Percentiles rank a stretch among this genome's conserved stretches.
Conservation (phyloP, 768 basidiomycete species). For the Psilocybe cyanescens region DNA sequence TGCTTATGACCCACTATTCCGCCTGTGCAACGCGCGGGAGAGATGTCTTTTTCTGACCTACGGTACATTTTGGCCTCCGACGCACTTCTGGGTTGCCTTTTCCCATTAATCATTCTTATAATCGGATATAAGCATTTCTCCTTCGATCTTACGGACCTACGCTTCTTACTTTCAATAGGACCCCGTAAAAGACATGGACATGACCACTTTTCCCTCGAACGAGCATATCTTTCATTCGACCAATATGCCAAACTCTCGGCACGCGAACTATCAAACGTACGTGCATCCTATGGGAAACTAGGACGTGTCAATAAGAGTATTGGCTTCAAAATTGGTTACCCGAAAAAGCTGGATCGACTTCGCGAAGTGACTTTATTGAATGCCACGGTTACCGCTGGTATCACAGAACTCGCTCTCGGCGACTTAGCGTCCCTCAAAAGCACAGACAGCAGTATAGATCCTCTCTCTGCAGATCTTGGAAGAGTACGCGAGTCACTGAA, state of each 20-base stretch:
- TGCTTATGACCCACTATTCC: too few relatives aligned
- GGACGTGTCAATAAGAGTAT: slow-evolving; percentile 50
- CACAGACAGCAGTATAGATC: slow-evolving; percentile 7
- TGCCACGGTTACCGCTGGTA: slow-evolving; percentile 38
- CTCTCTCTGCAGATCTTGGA: slow-evolving; percentile 42
- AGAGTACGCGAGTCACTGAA: slow-evolving; percentile 63
- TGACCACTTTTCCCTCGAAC: slow-evolving; percentile 46
- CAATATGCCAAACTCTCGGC: slow-evolving; percentile 45
- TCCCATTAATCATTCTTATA: slow-evolving; percentile 41
- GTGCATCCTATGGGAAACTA: slow-evolving; percentile 45
- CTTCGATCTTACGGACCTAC: slow-evolving; percentile 31
- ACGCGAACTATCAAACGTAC: slow-evolving; percentile 45
- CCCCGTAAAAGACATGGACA: slow-evolving; percentile 20
- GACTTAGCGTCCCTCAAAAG: slow-evolving; percentile 25
- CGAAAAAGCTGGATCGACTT: slow-evolving; percentile 51
- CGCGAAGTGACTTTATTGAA: slow-evolving; percentile 44
- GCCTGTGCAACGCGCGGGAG: background rate
- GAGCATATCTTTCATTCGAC: slow-evolving; percentile 46
- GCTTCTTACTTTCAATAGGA: slow-evolving; percentile 29
- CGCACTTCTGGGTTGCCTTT: slow-evolving; percentile 37
- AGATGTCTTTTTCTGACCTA: slow-evolving; percentile 21
- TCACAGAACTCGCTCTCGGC: slow-evolving; percentile 37
- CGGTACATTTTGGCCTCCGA: slow-evolving; percentile 34
- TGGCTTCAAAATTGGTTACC: slow-evolving; percentile 56
- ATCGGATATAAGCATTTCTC: slow-evolving; percentile 30